phyloP scores from a whole-genome alignment of 73 alveolate species.

The Paramecium sexaurelia region DNA sequence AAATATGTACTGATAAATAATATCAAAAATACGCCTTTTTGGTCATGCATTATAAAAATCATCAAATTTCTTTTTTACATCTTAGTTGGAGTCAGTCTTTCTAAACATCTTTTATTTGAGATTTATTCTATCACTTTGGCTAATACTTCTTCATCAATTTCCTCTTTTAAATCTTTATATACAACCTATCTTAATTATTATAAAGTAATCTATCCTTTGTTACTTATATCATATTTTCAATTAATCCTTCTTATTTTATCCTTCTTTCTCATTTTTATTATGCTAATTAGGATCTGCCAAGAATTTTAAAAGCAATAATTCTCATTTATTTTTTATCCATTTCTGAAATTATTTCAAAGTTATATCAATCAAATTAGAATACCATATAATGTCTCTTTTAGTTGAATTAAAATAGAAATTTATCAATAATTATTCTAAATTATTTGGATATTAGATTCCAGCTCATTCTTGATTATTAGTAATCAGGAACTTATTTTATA shows the following conservation, averaged over 20 bases:
- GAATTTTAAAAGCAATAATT: constrained; percentile 14
- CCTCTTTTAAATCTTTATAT: constrained; percentile 29
- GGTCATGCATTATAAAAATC: not conserved
- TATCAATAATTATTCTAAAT: not conserved
- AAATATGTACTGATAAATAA: not conserved
- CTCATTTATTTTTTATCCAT: constrained; percentile 41
- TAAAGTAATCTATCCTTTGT: constrained; percentile 34
- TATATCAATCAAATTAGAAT: not conserved
- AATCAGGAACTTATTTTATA: constrained; percentile 30
- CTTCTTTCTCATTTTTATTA: not conserved
- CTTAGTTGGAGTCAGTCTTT: not conserved
- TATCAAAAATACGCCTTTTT: constrained; percentile 26
- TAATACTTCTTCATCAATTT: constrained; percentile 27
- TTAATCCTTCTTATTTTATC: constrained; percentile 39
- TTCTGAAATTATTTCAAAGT: constrained; percentile 12
- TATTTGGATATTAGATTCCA: constrained; percentile 40
- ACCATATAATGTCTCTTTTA: constrained; percentile 51
- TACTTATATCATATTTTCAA: constrained; percentile 41
- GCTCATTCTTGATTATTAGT: constrained; percentile 52
- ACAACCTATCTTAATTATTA: constrained; percentile 14
- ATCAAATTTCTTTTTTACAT: constrained; percentile 47
- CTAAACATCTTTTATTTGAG: not conserved
- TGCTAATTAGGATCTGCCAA: not conserved
- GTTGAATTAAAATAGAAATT: not conserved
- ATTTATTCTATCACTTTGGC: constrained; percentile 17